phyloP scores from a whole-genome alignment of 345 rosid species.

The Mallotus nudiflorus region DNA sequence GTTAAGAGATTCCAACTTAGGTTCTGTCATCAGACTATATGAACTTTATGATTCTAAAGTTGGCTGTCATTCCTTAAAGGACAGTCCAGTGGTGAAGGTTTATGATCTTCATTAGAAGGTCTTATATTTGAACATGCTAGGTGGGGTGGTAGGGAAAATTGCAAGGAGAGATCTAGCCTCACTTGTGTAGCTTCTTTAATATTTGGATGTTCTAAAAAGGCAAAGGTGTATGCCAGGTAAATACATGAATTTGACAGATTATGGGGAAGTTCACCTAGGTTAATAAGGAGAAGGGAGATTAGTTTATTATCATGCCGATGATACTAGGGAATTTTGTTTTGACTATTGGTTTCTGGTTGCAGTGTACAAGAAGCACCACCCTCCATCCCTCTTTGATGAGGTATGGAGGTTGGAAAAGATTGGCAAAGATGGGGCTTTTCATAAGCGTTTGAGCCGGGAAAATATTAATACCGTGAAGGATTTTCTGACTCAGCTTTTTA shows the following conservation, averaged over 20 bases:
- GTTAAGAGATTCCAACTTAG: background rate
- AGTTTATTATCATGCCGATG: constrained; percentile 6
- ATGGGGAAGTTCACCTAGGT: background rate
- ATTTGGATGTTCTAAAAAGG: no score
- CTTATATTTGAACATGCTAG: no score
- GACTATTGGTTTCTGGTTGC: constrained; percentile 31
- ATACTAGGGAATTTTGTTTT: constrained; percentile 3
- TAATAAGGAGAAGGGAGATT: background rate
- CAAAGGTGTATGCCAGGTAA: background rate
- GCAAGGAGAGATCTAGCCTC: no score
- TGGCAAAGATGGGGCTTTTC: constrained; percentile 99
- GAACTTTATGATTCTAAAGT: background rate
- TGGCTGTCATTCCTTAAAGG: background rate
- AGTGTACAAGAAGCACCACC: constrained; percentile 98
- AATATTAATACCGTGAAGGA: constrained; percentile 78
- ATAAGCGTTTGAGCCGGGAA: constrained; percentile 69
- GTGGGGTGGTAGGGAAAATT: no score
- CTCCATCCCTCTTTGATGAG: constrained; percentile 80
- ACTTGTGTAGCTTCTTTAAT: no score
- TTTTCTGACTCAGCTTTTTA: constrained; percentile 62
- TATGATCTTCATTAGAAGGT: no score
- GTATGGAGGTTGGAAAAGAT: constrained; percentile 99
- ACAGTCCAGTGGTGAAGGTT: no score
- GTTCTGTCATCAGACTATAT: background rate
- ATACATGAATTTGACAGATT: background rate